A percentile compares a stretch with the other conserved stretches of the same genome.
Conservation (phyloP, 257 asterid species). For the Apocynum venetum region DNA sequence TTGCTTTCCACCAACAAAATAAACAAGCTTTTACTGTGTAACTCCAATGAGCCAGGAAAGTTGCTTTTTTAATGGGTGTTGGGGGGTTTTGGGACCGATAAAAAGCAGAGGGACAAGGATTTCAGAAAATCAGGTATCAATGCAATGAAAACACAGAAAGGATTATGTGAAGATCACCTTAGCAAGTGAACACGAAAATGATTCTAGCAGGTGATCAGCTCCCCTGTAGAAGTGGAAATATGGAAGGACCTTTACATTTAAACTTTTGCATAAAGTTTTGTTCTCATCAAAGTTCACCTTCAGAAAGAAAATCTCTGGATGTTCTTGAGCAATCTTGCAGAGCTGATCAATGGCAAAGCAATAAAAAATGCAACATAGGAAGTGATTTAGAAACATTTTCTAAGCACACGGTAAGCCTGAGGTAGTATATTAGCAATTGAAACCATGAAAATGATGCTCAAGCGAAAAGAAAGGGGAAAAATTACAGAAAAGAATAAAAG, state of each 20-base stretch:
- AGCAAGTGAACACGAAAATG: conserved; percentile 79
- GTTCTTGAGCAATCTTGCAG: conserved; percentile 55
- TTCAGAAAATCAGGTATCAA: background rate
- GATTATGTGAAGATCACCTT: conserved; percentile 36
- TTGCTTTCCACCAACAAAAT: background rate
- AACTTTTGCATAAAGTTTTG: conserved; percentile 66
- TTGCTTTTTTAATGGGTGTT: background rate
- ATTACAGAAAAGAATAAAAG: background rate
- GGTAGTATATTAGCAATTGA: background rate
- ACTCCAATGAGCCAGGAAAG: background rate
- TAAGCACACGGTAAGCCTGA: background rate
- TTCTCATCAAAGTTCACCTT: conserved; percentile 77
- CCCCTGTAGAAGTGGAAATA: conserved; percentile 71
- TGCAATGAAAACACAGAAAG: background rate
- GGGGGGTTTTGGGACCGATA: background rate
- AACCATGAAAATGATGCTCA: background rate
- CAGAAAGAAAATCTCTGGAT: conserved; percentile 62
- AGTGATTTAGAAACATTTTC: background rate
- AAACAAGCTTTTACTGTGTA: background rate
- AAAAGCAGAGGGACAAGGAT: background rate
- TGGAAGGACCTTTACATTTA: conserved; percentile 76
- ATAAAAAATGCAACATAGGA: background rate
- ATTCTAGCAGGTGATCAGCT: conserved; percentile 58
- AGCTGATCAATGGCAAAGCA: conserved; percentile 33
- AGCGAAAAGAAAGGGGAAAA: background rate